These are phyloP conservation scores for Geotrichum phurueaensis DNA, from an alignment of 1,139 yeast genomes.

Conservation along the genomic window DNA sequence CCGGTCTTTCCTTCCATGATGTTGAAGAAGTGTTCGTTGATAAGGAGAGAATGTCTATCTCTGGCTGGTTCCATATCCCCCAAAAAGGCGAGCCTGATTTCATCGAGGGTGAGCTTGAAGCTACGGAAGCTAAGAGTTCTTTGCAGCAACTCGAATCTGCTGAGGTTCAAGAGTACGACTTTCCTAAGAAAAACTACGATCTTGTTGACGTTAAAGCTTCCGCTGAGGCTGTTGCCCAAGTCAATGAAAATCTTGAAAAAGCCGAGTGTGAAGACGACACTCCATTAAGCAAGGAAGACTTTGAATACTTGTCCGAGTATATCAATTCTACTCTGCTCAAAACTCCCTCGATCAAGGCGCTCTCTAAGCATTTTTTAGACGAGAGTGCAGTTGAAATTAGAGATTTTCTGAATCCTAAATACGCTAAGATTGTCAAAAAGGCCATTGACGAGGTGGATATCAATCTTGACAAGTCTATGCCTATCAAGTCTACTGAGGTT, in stretches of 20 bases:
- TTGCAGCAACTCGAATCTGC: slow-evolving; percentile 74
- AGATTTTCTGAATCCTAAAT: slow-evolving; percentile 55
- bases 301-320: slow-evolving; percentile 44
- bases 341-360: slow-evolving; percentile 37
- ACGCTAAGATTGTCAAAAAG: slow-evolving; percentile 44
- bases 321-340: slow-evolving; percentile 54
- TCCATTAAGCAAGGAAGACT: slow-evolving; percentile 36
- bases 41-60: slow-evolving; percentile 82
- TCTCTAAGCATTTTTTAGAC: slow-evolving; percentile 51
- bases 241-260: not conserved
- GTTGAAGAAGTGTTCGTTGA: slow-evolving; percentile 95
- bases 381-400: slow-evolving; percentile 67
- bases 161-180: slow-evolving; percentile 73
- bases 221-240: not conserved
- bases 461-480: slow-evolving; percentile 58
- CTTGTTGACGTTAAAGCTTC: not conserved
- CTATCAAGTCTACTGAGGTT: slow-evolving; percentile 53
- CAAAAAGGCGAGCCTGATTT: slow-evolving; percentile 86
- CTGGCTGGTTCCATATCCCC: slow-evolving; percentile 99
- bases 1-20: slow-evolving; percentile 94
- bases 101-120: slow-evolving; percentile 68
- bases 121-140: slow-evolving; percentile 68
- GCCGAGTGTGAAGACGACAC: slow-evolving; percentile 11
- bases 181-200: slow-evolving; percentile 42
- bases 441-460: slow-evolving; percentile 39